These are phyloP conservation scores for Aspergillus ostianus DNA, from an alignment of 495 filamentous ascomycete species.

Conservation along the genomic window DNA sequence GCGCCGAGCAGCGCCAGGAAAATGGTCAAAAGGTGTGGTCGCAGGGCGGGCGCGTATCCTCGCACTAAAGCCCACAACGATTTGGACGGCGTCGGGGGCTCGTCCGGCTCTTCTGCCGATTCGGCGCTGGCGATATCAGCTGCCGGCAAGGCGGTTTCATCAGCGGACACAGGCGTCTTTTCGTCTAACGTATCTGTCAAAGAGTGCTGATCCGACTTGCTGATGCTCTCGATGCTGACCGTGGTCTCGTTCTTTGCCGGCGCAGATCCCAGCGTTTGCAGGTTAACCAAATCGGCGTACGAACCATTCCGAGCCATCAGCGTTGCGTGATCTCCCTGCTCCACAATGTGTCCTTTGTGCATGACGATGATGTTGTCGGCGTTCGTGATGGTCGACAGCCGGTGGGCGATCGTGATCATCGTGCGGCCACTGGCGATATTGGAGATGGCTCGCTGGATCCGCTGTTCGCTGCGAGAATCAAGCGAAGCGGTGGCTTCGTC, in stretches of 20 bases:
- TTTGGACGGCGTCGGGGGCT: slow-evolving; percentile 30
- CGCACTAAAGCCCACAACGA: slow-evolving; percentile 33
- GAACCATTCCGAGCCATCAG: slow-evolving; percentile 39
- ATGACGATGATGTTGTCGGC: slow-evolving; percentile 69
- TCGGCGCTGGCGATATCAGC: slow-evolving; percentile 17
- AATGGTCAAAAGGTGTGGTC: slow-evolving; percentile 40
- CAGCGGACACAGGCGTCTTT: slow-evolving; percentile 16
- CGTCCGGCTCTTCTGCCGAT: slow-evolving; percentile 21
- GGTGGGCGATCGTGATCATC: slow-evolving; percentile 49
- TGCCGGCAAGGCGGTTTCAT: slow-evolving; percentile 19
- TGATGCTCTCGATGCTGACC: slow-evolving; percentile 21
- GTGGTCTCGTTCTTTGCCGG: slow-evolving; percentile 21
- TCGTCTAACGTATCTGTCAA: slow-evolving; percentile 25
- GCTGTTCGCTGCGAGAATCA: slow-evolving; percentile 53
- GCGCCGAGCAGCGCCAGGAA: slow-evolving; percentile 38
- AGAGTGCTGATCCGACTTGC: slow-evolving; percentile 28
- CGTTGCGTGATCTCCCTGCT: slow-evolving; percentile 51
- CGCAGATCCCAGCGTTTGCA: slow-evolving; percentile 38
- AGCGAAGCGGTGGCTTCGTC: slow-evolving; percentile 74
- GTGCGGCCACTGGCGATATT: slow-evolving; percentile 45
- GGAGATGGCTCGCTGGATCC: slow-evolving; percentile 51
- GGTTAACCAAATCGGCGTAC: slow-evolving; percentile 45
- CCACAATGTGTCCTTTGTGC: slow-evolving; percentile 52
- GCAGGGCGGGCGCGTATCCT: slow-evolving; percentile 31
- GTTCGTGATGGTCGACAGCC: slow-evolving; percentile 48